Conservation (phyloP, 1,284 basidiomycete species). For the Moesziomyces globuligerus region DNA sequence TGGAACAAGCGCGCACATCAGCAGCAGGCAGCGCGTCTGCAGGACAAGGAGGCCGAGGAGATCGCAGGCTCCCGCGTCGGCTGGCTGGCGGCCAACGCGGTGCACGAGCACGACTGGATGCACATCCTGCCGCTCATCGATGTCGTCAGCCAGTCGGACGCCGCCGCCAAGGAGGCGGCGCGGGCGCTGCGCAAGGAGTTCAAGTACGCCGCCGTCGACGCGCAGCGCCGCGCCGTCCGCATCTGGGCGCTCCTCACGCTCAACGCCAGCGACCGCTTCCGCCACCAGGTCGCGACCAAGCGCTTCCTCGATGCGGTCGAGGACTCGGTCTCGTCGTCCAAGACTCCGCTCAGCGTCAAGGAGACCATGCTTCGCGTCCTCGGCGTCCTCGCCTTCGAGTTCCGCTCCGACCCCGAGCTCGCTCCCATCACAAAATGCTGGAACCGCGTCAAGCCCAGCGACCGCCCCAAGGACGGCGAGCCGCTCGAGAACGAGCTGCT, state of each 20-base stretch:
- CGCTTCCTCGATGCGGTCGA: conserved; percentile 58
- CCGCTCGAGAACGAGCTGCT: conserved; percentile 37
- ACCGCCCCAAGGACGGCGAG: conserved; percentile 50
- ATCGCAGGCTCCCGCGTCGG: conserved; percentile 27
- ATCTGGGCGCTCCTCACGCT: conserved; percentile 57
- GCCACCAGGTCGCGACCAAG: conserved; percentile 54
- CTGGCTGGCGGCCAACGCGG: conserved; percentile 42
- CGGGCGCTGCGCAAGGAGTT: conserved; percentile 59
- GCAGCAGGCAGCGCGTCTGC: conserved; percentile 17
- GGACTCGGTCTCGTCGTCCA: conserved; percentile 43
- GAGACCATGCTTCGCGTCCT: conserved; percentile 54
- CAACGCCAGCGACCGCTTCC: conserved; percentile 55
- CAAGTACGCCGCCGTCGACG: conserved; percentile 45
- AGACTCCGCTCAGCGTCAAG: conserved; percentile 54
- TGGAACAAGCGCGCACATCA: conserved; percentile 35
- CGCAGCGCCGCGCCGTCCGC: conserved; percentile 50
- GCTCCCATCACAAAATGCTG: conserved; percentile 52
- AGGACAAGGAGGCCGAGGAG: conserved; percentile 34
- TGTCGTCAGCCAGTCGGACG: conserved; percentile 47
- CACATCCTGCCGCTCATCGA: conserved; percentile 41
- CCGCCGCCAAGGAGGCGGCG: conserved; percentile 59
- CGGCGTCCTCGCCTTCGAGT: conserved; percentile 59
- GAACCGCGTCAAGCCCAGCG: conserved; percentile 56
- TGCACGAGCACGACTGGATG: conserved; percentile 45
- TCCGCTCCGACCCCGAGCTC: conserved; percentile 48